Evolutionary conservation across 257 asterid genomes (phyloP), one percentile per base, ranked within the genome.

Genomic region (Henckelia pumila): DNA sequence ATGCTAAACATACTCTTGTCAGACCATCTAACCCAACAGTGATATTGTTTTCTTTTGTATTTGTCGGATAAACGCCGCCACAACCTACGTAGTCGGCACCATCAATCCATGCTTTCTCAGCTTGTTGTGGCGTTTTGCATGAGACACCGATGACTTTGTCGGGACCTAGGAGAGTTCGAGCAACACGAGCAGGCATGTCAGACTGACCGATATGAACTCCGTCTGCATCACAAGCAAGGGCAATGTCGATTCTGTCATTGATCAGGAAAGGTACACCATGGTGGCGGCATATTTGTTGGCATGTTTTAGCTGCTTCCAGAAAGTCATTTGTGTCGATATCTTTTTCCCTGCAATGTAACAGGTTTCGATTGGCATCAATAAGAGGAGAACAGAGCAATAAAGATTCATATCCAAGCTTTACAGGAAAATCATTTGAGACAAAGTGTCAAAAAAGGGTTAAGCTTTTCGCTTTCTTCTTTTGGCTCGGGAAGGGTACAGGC

Each of bases 1-100:
- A 90, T 29, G 76, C 75, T 70, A 77, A 26, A 63, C 97, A 82
- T 7, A 88, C 95, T 1, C 73, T 72, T 80, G 74, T 88, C 47
- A 93, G 79, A 63, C 99, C 97, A 4, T 87, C 95, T 76, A 93
- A 62, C 17, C 97, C 96, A 23, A 90, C 75, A 0, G 88, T 81
- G 62, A 61, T 52, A 33, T 88, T 90, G 76, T 88, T 86, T 59
- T 79, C 97, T 68, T 93, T 90, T 8, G 99, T 93, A 69, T 78
- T 90, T 20, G 99, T 93, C 2, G 99, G 95, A 62, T 63, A 93
- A 40, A 93, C 93, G 6, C 99, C 95, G 0, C 99, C 99, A 66
- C 89, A 85, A 29, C 99, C 99, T 6, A 93, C 84, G 85, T 93
- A 93, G 72, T 93, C 96, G 3, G 99, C 99, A 29, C 99, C 97